Base-by-base conservation (phyloP, 495 filamentous ascomycete species). In the Annulohypoxylon moriforme region DNA sequence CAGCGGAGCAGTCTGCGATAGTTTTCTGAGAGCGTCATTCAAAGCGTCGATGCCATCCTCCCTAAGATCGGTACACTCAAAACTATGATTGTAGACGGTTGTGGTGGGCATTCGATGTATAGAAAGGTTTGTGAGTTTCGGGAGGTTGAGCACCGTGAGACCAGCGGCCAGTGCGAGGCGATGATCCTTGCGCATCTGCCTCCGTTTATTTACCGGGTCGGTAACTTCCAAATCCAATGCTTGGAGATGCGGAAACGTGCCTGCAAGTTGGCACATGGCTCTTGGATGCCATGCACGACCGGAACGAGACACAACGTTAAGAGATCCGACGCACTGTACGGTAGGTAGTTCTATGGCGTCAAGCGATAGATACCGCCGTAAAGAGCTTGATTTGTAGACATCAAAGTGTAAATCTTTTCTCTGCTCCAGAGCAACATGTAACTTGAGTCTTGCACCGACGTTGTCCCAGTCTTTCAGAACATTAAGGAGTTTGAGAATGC, bases 211-310 rank as follows among this genome's bases (percentile, higher is more conserved):
- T n/a, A 38, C 33, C 16, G 53, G 53, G 13, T 57, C 53, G n/a
- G 22, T 4, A 57, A 57, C 53, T 11, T 57, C 29, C 6, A 57
- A 5, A 11, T 36, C n/a, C 31, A 57, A 10, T 31, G 22, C 22
- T 57, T 38, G 31, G 5, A 57, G 11, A 2, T 13, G 31, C 20
- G 31, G 53, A 1, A 57, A 10, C 27, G 33, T 27, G 11, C 31
- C 31, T 31, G 53, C 31, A 57, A 57, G 53, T 9, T 57, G 53
- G 16, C 31, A 57, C 33, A 57, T 57, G 14, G 53, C n/a, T 57
- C 5, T 36, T n/a, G 53, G 53, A 38, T 57, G 53, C 6, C 36
- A 18, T 2, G 29, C 53, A 24, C 31, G 16, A 16, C 9, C 29
- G 13, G 53, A 31, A 36, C 31, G 22, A 11, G 29, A 2, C n/a